Evolutionary conservation across 2,329 filamentous ascomycete genomes (phyloP), one percentile per base, ranked within the genome.

Genomic region (Cladophialophora immunda): DNA sequence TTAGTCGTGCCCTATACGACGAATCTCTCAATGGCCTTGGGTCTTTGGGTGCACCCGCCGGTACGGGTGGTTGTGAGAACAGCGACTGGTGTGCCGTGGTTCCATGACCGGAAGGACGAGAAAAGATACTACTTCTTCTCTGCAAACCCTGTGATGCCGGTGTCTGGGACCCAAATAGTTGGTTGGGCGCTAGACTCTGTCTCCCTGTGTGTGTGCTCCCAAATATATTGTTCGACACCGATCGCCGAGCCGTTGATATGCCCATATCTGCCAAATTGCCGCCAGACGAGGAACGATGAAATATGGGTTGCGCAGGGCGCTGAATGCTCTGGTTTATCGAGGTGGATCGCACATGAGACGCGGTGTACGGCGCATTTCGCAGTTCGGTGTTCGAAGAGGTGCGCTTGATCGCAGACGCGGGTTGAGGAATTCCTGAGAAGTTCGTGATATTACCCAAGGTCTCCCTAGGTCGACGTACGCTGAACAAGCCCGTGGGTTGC

Each of bases 351-450:
- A 84, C 88, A 83, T 97, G 92, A 76, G 90, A 89, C 62, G 86
- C 85, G 63, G 89, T 88, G 75, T 87, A 90, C 54, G 86, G 87
- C 65, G 84, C 83, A 75, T 86, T 85, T 67, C 87, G 85, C 74
- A 88, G 84, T 76, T 88, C 88, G 70, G 88, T 89, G 73, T 89
- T 89, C 13, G 93, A 94, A 76, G 89, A 95, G 32, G 92, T 91
- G 78, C 95, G 92, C 83, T 99, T 99, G 86, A 99, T 90, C 47
- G 93, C 92, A 47, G 94, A 98, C 30, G 92, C 87, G 8, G 95
- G 94, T 81, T 97, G 93, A 22, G 95, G 95, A 70, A 99, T 92
- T 25, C 89, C 88, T 22, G 92, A 91, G 78, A 93, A 94, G 78
- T 90, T 88, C 78, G 89, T 94, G 76, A 97, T 89, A 72, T 89